phyloP scores from a whole-genome alignment of 2,329 filamentous ascomycete genomes.

The Cryoendolithus antarcticus region DNA sequence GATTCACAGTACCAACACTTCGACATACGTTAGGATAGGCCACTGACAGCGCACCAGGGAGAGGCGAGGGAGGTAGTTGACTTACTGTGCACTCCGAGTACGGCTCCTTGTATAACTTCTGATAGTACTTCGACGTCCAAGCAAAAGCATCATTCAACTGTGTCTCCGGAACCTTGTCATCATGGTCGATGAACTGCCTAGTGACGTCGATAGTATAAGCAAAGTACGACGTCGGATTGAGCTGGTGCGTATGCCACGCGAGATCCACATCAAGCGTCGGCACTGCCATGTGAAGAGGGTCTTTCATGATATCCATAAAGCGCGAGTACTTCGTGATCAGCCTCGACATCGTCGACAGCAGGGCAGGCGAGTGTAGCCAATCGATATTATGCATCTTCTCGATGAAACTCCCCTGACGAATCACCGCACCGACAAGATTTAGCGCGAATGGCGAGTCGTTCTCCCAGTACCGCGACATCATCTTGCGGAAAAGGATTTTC shows the following conservation, averaged over 20 bases:
- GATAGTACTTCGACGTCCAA: slow-evolving; percentile 60
- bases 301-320: slow-evolving; percentile 49
- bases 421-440: slow-evolving; percentile 52
- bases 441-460: slow-evolving; percentile 54
- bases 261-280: slow-evolving; percentile 65
- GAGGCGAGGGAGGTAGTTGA: too few relatives aligned
- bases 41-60: too few relatives aligned
- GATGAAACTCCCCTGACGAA: slow-evolving; percentile 53
- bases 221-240: slow-evolving; percentile 53
- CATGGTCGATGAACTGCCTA: slow-evolving; percentile 59
- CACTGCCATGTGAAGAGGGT: slow-evolving; percentile 40
- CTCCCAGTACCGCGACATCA: slow-evolving; percentile 61
- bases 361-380: slow-evolving; percentile 62
- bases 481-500: slow-evolving; percentile 43
- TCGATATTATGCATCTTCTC: slow-evolving; percentile 67
- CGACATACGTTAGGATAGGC: too few relatives aligned
- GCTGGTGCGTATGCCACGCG: slow-evolving; percentile 72
- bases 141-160: slow-evolving; percentile 54
- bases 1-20: slow-evolving; percentile 72
- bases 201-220: slow-evolving; percentile 38
- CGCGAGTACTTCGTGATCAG: slow-evolving; percentile 53
- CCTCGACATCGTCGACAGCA: slow-evolving; percentile 50
- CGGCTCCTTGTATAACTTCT: slow-evolving; percentile 49
- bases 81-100: slow-evolving; percentile 57
- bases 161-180: slow-evolving; percentile 67